Evolutionary conservation across 352 stramenopile genomes (phyloP).

Genomic region (Phytopythium delawarense): DNA sequence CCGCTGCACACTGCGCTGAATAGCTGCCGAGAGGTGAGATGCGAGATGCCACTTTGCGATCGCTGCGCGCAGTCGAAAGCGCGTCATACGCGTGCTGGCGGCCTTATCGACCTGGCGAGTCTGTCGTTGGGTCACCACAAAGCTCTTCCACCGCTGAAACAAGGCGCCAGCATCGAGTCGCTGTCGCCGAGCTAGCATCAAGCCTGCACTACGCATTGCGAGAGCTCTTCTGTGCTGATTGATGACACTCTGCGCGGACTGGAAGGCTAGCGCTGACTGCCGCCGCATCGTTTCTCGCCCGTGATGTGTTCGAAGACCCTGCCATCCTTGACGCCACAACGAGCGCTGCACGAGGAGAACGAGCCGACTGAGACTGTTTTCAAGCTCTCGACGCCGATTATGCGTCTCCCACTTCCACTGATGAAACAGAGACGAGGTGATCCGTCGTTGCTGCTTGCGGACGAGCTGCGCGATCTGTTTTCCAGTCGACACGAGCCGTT

Average conservation of each 20-base stretch:
- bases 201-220: conserved; percentile 4
- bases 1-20: not conserved
- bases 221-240: conserved; percentile 1
- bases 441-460: not conserved
- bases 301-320: not conserved
- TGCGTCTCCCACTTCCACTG: not conserved
- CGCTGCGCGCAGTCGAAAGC: not conserved
- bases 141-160: conserved; percentile 8
- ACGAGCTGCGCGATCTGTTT: not conserved
- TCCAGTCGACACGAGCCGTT: not conserved
- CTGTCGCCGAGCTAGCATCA: conserved; percentile 5
- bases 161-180: not conserved
- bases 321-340: not conserved
- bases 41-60: conserved; percentile 1
- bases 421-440: not conserved
- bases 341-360: not conserved
- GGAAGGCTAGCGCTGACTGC: conserved; percentile 4
- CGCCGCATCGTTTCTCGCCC: conserved; percentile 1
- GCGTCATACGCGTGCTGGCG: not conserved
- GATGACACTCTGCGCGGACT: conserved; percentile 5
- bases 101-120: not conserved
- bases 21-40: not conserved
- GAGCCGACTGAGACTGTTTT: not conserved
- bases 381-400: not conserved
- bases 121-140: not conserved